Base-by-base conservation (phyloP, 2,329 filamentous ascomycete species). In the Colletotrichum sp. region DNA sequence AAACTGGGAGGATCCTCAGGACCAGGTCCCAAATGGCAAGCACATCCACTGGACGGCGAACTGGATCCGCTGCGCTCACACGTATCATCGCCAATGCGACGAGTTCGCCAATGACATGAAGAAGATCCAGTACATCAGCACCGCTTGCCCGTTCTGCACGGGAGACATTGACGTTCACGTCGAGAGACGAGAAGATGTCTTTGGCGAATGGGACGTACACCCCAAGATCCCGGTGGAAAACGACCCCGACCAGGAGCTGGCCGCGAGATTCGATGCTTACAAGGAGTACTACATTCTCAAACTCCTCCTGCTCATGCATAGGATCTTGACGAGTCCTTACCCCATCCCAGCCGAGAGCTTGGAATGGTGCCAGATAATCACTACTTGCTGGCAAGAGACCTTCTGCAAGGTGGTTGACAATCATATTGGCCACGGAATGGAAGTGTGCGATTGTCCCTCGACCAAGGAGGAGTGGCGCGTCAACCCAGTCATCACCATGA, bases 381-480 rank as follows among this genome's bases (percentile, higher is more conserved):
- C 11, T 8, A n/a, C 12, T 24, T 63, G 43, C 34, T 74, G 68
- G 72, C 72, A 62, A 11, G 72, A 74, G 47, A 72, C 63, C 12
- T 74, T 54, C 16, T 74, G 72, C 68, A 74, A 59, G 36, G 29
- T 67, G 16, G 4, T 58, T 0, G 6, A 8, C 3, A 29, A 6
- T 7, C 72, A 74, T 68, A 34, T 59, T 8, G 69, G 63, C 6
- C 27, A 63, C 34, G 29, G 4, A 5, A 34, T 15, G 8, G 31
- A 58, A 11, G 3, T 12, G 18, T 74, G 72, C 47, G 57, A 74
- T 8, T 72, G 72, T 29, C 8, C 18, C n/a, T 9, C 18, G n/a
- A 72, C 36, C 34, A 18, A 51, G 11, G 55, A 74, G 34, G 68
- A 67, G 57, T 74, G 72, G 72, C 72, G 68, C 12, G n/a, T 24